Percentiles rank a stretch among this genome's conserved stretches.
Evolutionary conservation across 495 filamentous ascomycete species (phyloP).

Genomic region (Penicillium desertorum): DNA sequence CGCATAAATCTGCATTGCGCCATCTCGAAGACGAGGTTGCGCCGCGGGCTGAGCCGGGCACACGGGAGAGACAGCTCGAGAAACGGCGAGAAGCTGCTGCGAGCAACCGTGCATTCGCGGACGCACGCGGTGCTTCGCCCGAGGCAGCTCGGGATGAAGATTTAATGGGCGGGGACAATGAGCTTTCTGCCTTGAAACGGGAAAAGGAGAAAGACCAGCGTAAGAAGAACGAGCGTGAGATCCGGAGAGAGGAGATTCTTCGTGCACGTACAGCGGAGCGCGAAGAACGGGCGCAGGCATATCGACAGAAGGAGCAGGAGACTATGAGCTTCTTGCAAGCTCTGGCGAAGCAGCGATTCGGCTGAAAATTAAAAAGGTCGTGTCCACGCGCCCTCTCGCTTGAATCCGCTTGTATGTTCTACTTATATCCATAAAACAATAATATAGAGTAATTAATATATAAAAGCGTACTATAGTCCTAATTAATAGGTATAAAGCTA

Average conservation of each 20-base stretch:
- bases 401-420: background rate
- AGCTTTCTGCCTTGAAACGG: constrained; percentile 40
- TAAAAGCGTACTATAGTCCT: too few relatives aligned
- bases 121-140: constrained; percentile 41
- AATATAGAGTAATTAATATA: background rate
- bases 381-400: background rate
- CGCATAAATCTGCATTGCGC: constrained; percentile 36
- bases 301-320: constrained; percentile 45
- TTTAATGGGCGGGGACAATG: constrained; percentile 46
- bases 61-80: constrained; percentile 81
- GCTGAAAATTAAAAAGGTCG: constrained; percentile 21
- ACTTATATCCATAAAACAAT: background rate
- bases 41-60: constrained; percentile 82
- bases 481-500: too few relatives aligned
- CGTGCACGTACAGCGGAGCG: constrained; percentile 42
- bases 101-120: constrained; percentile 49
- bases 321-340: constrained; percentile 48
- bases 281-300: constrained; percentile 45
- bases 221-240: constrained; percentile 47
- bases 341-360: constrained; percentile 48
- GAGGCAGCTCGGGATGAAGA: constrained; percentile 45
- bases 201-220: constrained; percentile 41
- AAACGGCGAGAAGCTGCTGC: constrained; percentile 64
- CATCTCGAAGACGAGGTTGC: constrained; percentile 66
- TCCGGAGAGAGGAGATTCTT: constrained; percentile 45